Base-by-base conservation (phyloP, 257 asterid species). In the Parsonsia alboflavescens region DNA sequence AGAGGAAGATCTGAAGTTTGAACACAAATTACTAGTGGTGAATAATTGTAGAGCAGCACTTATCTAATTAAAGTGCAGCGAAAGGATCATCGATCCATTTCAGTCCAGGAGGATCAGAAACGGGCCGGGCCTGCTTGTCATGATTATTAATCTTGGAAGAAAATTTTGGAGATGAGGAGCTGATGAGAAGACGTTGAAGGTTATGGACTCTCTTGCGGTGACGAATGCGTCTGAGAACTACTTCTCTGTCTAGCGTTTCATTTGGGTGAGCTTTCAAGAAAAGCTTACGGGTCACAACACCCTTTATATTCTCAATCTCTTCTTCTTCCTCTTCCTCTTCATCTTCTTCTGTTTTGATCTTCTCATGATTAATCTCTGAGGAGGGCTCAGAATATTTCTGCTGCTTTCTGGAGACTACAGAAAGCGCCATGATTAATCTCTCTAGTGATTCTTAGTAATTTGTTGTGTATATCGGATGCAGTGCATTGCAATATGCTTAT, bases 41-140 rank as follows among this genome's bases (percentile, higher is more conserved):
- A 16, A 50, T 50, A n/a, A n/a, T 50, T 11, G 49, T 45, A 7
- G 49, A 45, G 49, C 49, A 45, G 49, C 7, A 45, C 49, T 45
- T 45, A 16, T 52, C 5, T 41, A 64, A 33, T 6, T 79, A 89
- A 71, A 86, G 96, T 46, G 96, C 91, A 50, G 92, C 91, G 84
- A 87, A 91, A 78, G 97, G 88, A 81, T 91, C 93, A 74, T 91
- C 96, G 10, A 78, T 88, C 96, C 91, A 91, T 77, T 76, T 86
- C 12, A 82, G 76, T 48, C 59, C 3, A 33, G 39, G 87, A n/a
- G 76, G 28, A 73, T 3, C 80, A 30, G 56, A 0, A 39, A 19
- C 46, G 61, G 45, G 1, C 39, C 0, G 15, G 30, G 10, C 42
- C 54, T 71, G 0, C 39, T 33, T 33, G 53, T 66, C 68, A 15